Percentiles rank a stretch among this genome's conserved stretches.
These are phyloP conservation scores for Tolypocladium guangdongense DNA, from an alignment of 2,329 filamentous ascomycete genomes.

Conservation along the genomic window DNA sequence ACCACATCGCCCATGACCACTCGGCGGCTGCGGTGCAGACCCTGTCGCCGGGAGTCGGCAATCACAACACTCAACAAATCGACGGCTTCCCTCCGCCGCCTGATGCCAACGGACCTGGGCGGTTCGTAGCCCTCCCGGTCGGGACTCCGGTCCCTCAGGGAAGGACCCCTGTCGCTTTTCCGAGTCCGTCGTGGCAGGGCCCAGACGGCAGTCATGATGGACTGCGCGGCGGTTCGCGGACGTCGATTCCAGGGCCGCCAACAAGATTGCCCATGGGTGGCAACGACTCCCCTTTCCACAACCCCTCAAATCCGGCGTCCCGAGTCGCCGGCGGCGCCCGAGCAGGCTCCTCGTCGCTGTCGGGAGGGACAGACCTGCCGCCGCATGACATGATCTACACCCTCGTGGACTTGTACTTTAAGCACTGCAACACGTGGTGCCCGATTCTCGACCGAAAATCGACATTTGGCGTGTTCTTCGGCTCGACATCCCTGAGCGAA, in stretches of 20 bases:
- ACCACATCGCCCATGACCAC: conserved; percentile 27
- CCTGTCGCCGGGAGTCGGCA: conserved; percentile 23
- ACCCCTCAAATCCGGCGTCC: not conserved
- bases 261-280: not conserved
- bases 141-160: conserved; percentile 14
- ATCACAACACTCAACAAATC: conserved; percentile 19
- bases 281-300: not conserved
- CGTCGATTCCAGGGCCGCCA: not conserved
- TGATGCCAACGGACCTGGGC: conserved; percentile 10
- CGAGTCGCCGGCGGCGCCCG: conserved; percentile 3
- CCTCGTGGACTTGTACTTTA: conserved; percentile 51
- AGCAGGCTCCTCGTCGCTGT: conserved; percentile 17
- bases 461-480: conserved; percentile 28
- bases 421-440: conserved; percentile 52
- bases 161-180: conserved; percentile 27
- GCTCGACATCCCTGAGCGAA: conserved; percentile 26
- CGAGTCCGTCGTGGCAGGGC: conserved; percentile 19
- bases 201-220: conserved; percentile 18
- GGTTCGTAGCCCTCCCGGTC: conserved; percentile 5
- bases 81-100: conserved; percentile 14
- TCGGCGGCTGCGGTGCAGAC: conserved; percentile 7
- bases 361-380: conserved; percentile 38
- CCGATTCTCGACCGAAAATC: conserved; percentile 33
- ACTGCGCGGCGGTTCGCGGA: conserved; percentile 3
- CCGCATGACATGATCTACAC: conserved; percentile 50